These are phyloP conservation scores for Xylaria sp. DNA, from an alignment of 2,329 filamentous ascomycete genomes.

Conservation along the genomic window DNA sequence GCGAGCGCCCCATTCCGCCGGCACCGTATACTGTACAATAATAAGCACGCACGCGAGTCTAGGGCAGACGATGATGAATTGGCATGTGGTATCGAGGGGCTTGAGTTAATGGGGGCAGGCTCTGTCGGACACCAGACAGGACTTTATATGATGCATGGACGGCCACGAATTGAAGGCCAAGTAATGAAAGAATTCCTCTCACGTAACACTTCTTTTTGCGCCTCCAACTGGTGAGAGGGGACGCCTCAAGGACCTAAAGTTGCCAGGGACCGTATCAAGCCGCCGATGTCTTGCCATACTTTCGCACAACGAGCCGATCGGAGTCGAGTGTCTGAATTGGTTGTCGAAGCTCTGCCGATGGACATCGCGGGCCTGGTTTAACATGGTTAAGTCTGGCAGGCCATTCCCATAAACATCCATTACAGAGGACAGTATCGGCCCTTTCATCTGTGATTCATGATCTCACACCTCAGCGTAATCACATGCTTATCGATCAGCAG, in stretches of 20 bases:
- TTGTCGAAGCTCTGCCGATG: too few species aligned
- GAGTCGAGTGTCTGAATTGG: too few species aligned
- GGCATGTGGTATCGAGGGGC: constrained; percentile 3
- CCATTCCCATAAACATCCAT: too few species aligned
- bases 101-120: constrained; percentile 1
- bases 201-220: neutral
- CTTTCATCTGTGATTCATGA: neutral
- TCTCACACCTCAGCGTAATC: neutral
- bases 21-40: constrained; percentile 19
- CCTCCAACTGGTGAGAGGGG: neutral
- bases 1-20: neutral
- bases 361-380: too few species aligned
- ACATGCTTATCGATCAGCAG: neutral
- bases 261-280: neutral
- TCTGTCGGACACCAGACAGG: neutral
- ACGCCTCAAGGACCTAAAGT: neutral
- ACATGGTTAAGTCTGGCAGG: too few species aligned
- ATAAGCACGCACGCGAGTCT: constrained; percentile 8
- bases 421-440: too few species aligned
- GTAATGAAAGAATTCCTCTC: constrained; percentile 16
- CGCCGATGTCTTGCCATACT: neutral
- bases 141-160: constrained; percentile 14
- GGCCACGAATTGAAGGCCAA: constrained; percentile 5
- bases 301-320: too few species aligned
- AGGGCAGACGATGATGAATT: constrained; percentile 13